These are phyloP conservation scores for Ceratocystis variospora DNA, from an alignment of 2,329 filamentous ascomycete genomes.

Conservation along the genomic window DNA sequence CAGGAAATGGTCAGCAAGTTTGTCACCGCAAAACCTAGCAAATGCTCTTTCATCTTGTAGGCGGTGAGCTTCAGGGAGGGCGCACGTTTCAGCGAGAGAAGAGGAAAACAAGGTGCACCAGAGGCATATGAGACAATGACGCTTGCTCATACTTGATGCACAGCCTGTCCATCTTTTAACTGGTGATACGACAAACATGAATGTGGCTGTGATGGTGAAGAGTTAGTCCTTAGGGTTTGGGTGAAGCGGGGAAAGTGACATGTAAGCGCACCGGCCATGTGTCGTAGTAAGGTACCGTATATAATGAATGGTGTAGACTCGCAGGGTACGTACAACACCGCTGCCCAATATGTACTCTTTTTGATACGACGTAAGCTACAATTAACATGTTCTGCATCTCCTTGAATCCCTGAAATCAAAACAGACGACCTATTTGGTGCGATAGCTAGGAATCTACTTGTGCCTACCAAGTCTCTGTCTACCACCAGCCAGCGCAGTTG, in stretches of 20 bases:
- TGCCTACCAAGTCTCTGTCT: too few species aligned
- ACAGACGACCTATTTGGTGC: background rate
- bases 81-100: background rate
- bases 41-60: background rate
- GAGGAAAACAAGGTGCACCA: background rate
- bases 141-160: background rate
- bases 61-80: background rate
- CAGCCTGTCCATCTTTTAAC: background rate
- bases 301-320: too few species aligned
- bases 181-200: background rate
- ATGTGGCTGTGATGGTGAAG: too few species aligned
- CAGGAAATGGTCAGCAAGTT: background rate
- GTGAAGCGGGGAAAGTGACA: background rate
- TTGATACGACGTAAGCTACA: too few species aligned
- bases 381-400: too few species aligned
- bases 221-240: background rate
- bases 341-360: too few species aligned
- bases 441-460: too few species aligned
- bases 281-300: too few species aligned
- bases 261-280: too few species aligned
- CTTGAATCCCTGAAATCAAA: background rate
- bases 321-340: too few species aligned
- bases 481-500: too few species aligned
- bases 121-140: background rate
- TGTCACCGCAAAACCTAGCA: background rate